Percentiles rank a stretch among this genome's conserved stretches.
These are phyloP conservation scores for Hemerocallis citrina DNA, from an alignment of 106 monocot species.

Conservation along the genomic window DNA sequence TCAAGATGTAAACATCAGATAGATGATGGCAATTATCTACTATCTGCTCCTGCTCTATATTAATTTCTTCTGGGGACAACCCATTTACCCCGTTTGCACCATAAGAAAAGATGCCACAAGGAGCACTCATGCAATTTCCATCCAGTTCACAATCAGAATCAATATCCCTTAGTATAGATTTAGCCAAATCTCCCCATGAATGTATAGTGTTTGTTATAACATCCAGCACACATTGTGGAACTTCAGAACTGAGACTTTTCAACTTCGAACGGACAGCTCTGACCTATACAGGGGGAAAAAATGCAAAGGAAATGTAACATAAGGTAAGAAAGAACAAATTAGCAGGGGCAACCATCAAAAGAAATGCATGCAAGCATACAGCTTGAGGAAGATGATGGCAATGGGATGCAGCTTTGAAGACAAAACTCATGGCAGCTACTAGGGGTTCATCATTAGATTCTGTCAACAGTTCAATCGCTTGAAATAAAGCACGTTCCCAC, in stretches of 20 bases:
- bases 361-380: slow-evolving; percentile 31
- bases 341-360: no score
- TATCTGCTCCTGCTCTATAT: slow-evolving; percentile 33
- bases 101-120: slow-evolving; percentile 26
- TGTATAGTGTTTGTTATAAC: slow-evolving; percentile 52
- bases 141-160: slow-evolving; percentile 70
- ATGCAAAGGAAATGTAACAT: background rate
- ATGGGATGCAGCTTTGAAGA: slow-evolving; percentile 74
- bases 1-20: slow-evolving; percentile 72
- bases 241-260: slow-evolving; percentile 63
- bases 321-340: background rate
- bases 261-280: slow-evolving; percentile 72
- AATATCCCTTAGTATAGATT: slow-evolving; percentile 67
- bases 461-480: slow-evolving; percentile 54
- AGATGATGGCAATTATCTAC: slow-evolving; percentile 39
- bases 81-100: slow-evolving; percentile 48
- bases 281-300: slow-evolving; percentile 34
- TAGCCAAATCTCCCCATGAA: slow-evolving; percentile 51
- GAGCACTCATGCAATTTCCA: slow-evolving; percentile 26
- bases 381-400: slow-evolving; percentile 77
- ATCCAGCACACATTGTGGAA: slow-evolving; percentile 72
- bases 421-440: slow-evolving; percentile 51
- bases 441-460: slow-evolving; percentile 76
- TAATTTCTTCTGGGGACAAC: slow-evolving; percentile 33
- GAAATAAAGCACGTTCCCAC: slow-evolving; percentile 61